Evolutionary conservation across 192 early-diverging fungal species (phyloP), one percentile per base, ranked within the genome.

Genomic region (Coemansia nantahalensis): DNA sequence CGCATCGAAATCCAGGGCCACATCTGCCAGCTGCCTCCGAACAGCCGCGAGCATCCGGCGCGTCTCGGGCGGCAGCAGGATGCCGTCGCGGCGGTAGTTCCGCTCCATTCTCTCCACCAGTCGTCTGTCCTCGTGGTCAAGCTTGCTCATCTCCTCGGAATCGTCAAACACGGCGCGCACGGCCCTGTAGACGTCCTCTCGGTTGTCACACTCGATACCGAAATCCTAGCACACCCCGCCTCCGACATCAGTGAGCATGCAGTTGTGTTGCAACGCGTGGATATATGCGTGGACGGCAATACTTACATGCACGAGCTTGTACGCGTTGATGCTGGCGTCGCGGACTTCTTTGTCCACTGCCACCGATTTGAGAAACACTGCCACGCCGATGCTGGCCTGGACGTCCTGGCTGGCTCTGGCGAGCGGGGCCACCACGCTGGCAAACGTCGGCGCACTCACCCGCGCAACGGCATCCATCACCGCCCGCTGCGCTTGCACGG

Each of bases 41-140:
- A 75, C 13, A 11, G 43, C 45, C 23, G 64, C 79, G 12, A 90
- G 48, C 38, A 82, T 54, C 34, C 84, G 56, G 24, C 80, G 79
- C 51, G 82, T 57, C 3, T 72, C 52, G 28, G 79, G 63, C 0
- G 79, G 59, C 5, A 92, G 67, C 33, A 70, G 79, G 10, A 87
- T 56, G 13, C 89, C 90, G 46, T 82, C 72, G 42, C 85, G 65
- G 46, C 67, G 60, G 57, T 80, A 92, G 30, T 78, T 74, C 2
- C 64, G 57, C 9, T 81, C 56, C 13, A 81, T 77, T 45, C 81
- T 79, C 24, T 79, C 67, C 24, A 88, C 58, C 30, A 89, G 67
- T 11, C 86, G 78, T 8, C 65, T 55, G 39, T 80, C 86, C 56
- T 88, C 83, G 8, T 67, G 36, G 19, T 65, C 68, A 40, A 82